Percentiles rank a stretch among this genome's conserved stretches.
phyloP scores from a whole-genome alignment of 805 yeast genomes.

The Hanseniaspora guilliermondii region DNA sequence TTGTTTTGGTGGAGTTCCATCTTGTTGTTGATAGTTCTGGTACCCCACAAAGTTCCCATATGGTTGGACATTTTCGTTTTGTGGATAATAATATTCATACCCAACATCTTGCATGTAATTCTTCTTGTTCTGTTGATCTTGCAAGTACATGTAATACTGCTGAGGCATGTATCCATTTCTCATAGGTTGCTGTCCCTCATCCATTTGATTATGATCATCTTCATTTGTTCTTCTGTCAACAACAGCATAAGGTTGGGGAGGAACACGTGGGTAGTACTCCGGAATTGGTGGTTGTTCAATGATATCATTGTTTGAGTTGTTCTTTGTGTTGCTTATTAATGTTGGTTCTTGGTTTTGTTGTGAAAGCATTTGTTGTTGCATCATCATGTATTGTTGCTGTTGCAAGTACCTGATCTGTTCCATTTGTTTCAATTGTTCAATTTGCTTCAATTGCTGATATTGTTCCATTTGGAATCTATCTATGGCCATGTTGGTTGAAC shows the following conservation, averaged over 20 bases:
- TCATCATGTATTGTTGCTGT: slow-evolving; percentile 19
- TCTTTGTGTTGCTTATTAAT: slow-evolving; percentile 15
- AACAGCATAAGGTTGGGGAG: background rate
- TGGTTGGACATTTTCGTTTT: background rate
- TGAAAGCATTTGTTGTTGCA: slow-evolving; percentile 16
- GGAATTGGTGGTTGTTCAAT: background rate
- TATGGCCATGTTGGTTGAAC: background rate
- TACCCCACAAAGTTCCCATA: background rate
- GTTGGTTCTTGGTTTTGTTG: slow-evolving; percentile 13
- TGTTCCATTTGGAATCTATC: slow-evolving; percentile 21
- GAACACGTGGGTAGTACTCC: background rate
- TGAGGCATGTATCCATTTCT: background rate
- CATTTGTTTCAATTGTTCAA: slow-evolving; percentile 27
- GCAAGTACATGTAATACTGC: background rate
- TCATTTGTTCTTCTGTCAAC: background rate
- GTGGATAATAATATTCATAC: background rate
- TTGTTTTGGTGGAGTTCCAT: background rate
- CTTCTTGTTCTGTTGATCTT: background rate
- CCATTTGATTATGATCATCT: background rate
- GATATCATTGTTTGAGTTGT: background rate
- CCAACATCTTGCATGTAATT: background rate
- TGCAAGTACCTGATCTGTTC: slow-evolving; percentile 16
- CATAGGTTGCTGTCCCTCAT: background rate
- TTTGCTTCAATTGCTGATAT: slow-evolving; percentile 31
- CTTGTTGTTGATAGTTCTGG: background rate